Base-by-base conservation (phyloP, 805 yeast genomes). In the Metschnikowia rubicola region DNA sequence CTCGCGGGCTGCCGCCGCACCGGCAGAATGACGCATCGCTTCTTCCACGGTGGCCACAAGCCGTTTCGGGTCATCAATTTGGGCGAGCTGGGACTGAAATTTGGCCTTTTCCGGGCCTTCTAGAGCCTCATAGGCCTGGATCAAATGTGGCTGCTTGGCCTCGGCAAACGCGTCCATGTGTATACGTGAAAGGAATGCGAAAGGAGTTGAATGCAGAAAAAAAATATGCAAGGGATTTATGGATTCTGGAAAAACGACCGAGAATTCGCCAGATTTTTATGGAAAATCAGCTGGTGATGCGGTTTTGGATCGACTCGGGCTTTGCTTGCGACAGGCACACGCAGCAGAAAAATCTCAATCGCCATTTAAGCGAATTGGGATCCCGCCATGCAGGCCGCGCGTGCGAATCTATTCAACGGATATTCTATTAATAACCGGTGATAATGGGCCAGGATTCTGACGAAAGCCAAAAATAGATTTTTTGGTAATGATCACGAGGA, bases 121-220 rank as follows among this genome's bases (percentile, higher is more conserved):
- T 37, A 82, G 64, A 10, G 56, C 40, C 35, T 74, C 74, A 69
- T 75, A 76, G 52, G 73, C 75, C 29, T 67, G 60, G 60, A 81
- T 81, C 13, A 83, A 56, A 48, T 81, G 86, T 3, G 54, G 59
- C 60, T 83, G 88, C 8, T 75, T 74, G 0, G 84, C 83, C 5
- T 65, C 58, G 21, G 58, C 60, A 56, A 68, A 81, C 8, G 49
- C 44, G 37, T 53, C 48, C 53, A 53, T 46, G 39, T 13, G 7
- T 10, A 21, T 3, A 12, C 6, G 15, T 29, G n/a, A 30, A 33
- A 13, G 13, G 13, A 30, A 12, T 10, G 32, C 32, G 32, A 12
- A 30, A 10, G 12, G 10, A 12, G 32, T 12, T 30, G 32, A 30
- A 30, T 10, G 32, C 32, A 30, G 17, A 15, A 8, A 9, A 33